Conservation (phyloP, 495 filamentous ascomycete genomes). For the Tuber calosporum region DNA sequence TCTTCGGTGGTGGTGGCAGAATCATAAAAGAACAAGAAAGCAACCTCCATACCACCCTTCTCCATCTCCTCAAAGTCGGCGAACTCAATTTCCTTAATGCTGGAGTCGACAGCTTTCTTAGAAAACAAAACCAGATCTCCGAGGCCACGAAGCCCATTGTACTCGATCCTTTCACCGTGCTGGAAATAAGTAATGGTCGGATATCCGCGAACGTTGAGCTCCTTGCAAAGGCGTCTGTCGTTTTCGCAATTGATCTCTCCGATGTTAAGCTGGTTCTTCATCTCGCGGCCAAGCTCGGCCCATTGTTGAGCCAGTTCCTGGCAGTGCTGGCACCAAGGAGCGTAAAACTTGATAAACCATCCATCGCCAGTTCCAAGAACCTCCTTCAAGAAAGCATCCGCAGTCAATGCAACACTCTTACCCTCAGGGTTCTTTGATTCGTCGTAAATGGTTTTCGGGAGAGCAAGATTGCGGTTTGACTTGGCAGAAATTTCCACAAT, state of each 20-base stretch:
- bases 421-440: slow-evolving; percentile 19
- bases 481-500: slow-evolving; percentile 56
- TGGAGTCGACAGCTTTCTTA: slow-evolving; percentile 71
- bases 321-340: slow-evolving; percentile 93
- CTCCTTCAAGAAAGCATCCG: slow-evolving; percentile 75
- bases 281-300: slow-evolving; percentile 79
- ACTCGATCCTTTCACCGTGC: slow-evolving; percentile 84
- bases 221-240: slow-evolving; percentile 79
- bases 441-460: slow-evolving; percentile 28
- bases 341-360: slow-evolving; percentile 99
- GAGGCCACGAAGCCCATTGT: slow-evolving; percentile 82
- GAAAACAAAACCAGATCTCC: slow-evolving; percentile 83
- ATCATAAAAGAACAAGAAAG: slow-evolving; percentile 96
- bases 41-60: slow-evolving; percentile 76
- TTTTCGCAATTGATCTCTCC: slow-evolving; percentile 94
- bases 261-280: slow-evolving; percentile 78
- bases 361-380: slow-evolving; percentile 83
- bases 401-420: slow-evolving; percentile 61
- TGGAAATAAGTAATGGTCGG: slow-evolving; percentile 91
- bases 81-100: slow-evolving; percentile 71
- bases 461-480: slow-evolving; percentile 68
- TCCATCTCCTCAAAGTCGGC: slow-evolving; percentile 74
- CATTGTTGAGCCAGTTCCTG: slow-evolving; percentile 85
- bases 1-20: slow-evolving; percentile 87
- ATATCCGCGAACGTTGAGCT: slow-evolving; percentile 67